Evolutionary conservation across 1,284 basidiomycete genomes (phyloP).

Genomic region (Ustilago crameri): DNA sequence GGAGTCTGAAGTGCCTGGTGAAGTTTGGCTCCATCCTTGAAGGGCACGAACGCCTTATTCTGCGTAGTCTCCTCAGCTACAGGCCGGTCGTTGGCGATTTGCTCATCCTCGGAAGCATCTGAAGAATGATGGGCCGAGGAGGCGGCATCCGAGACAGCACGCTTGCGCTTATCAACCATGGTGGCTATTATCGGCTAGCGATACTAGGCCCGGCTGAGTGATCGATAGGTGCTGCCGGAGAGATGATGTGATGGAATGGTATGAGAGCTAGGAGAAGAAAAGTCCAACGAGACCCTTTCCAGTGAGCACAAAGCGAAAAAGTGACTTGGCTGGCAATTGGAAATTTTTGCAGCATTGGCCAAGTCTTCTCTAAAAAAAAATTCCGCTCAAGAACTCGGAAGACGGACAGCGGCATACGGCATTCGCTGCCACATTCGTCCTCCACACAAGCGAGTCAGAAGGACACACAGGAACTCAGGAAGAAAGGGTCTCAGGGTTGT

Average conservation of each 20-base stretch:
- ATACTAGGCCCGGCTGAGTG: constrained; percentile 2
- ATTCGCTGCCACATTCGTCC: too few relatives aligned
- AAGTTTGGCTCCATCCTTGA: constrained; percentile 31
- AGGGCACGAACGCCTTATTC: constrained; percentile 26
- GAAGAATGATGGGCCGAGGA: constrained; percentile 21
- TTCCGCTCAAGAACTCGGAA: constrained; percentile 2
- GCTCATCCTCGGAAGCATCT: constrained; percentile 27
- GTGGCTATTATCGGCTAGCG: neutral
- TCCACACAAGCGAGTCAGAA: constrained; percentile 8
- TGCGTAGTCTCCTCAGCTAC: constrained; percentile 3
- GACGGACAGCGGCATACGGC: neutral
- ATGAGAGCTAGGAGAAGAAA: neutral
- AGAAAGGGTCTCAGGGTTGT: neutral
- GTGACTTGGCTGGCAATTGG: neutral
- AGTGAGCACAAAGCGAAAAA: constrained; percentile 4
- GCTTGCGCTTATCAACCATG: constrained; percentile 42
- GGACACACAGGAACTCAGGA: too few relatives aligned
- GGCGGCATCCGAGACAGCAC: constrained; percentile 32
- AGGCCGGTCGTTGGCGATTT: constrained; percentile 2
- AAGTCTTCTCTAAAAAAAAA: neutral
- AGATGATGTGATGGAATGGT: neutral
- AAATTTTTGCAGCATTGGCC: constrained; percentile 20
- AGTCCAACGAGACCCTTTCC: constrained; percentile 4
- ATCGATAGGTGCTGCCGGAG: constrained; percentile 3
- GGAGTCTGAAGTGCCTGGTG: constrained; percentile 38